Base-by-base conservation (phyloP, 169 alveolate species). In the Plasmodium coatneyi region DNA sequence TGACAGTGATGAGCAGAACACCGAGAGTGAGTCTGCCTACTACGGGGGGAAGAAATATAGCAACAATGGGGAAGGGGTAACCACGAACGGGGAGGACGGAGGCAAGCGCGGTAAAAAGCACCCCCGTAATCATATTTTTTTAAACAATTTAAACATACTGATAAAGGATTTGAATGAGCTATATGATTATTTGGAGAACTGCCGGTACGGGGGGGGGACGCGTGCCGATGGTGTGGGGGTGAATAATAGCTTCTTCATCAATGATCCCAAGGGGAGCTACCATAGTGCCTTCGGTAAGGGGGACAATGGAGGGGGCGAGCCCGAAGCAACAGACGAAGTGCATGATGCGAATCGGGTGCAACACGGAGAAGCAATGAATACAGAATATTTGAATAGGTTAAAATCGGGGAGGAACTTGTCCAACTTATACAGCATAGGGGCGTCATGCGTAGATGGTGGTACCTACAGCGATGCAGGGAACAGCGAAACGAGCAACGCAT, bases 91-190 rank as follows among this genome's bases (percentile, higher is more conserved):
- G 39, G 56, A 3, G n/a, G 28, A 74, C 12, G 46, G 56, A 7
- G 7, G 12, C 32, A 49, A 10, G 39, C 74, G 32, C 14, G 3
- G 39, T 32, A 83, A 60, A 36, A 52, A 41, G 9, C 19, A 19
- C 22, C 14, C 56, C 6, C 83, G 84, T 28, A 84, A 84, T 7
- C 30, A 84, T 39, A 84, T 84, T n/a, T 72, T 84, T 30, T 71
- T 84, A 46, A 84, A 84, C 30, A 84, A 49, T 19, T 30, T 84
- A 84, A 84, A 84, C 66, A 84, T 84, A 49, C 28, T 84, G 32
- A 84, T 84, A n/a, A 30, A 80, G 0, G 92, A 84, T 32, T 52
- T 84, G 56, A 84, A 84, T 41, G 92, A 84, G 60, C 52, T 84
- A 12, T 66, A 84, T 32, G 76, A 72, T 84, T 84, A 84, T 71